Percentiles rank a stretch among this genome's conserved stretches.
phyloP scores from a whole-genome alignment of 139 green algal genomes.

The Picochlorum sp. region DNA sequence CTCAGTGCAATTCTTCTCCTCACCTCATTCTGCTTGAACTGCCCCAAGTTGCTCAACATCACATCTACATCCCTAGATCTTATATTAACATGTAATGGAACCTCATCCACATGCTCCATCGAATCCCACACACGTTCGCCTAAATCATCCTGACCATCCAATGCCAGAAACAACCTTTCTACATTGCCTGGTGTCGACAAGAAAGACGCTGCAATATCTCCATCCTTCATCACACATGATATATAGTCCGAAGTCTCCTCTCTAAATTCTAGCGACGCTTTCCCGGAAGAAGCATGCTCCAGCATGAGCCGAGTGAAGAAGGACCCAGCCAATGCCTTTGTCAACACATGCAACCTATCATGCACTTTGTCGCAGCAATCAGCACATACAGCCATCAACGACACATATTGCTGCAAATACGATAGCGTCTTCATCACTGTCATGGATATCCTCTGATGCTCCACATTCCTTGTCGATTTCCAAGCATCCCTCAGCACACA shows the following conservation, averaged over 20 bases:
- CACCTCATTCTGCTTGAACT: not conserved
- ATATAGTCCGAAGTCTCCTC: not conserved
- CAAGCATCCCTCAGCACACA: too few species aligned
- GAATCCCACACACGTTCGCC: not conserved
- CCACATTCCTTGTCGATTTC: too few species aligned
- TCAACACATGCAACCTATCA: too few species aligned
- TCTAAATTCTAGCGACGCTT: not conserved
- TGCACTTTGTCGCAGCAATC: too few species aligned
- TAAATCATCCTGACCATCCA: not conserved
- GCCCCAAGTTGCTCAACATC: too few species aligned
- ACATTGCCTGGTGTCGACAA: slow-evolving; percentile 2
- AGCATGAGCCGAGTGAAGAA: too few species aligned
- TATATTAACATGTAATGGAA: not conserved
- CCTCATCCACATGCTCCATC: not conserved
- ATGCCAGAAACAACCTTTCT: not conserved
- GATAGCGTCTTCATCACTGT: too few species aligned
- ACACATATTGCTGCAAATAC: too few species aligned
- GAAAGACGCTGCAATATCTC: not conserved
- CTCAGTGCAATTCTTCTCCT: slow-evolving; percentile 4
- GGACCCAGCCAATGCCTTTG: too few species aligned
- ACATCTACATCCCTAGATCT: too few species aligned
- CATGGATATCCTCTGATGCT: too few species aligned
- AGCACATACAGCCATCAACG: too few species aligned
- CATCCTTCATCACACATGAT: not conserved
- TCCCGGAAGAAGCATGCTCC: not conserved